These are phyloP conservation scores for Suillus fuscotomentosus DNA, from an alignment of 768 basidiomycete species.

Conservation along the genomic window DNA sequence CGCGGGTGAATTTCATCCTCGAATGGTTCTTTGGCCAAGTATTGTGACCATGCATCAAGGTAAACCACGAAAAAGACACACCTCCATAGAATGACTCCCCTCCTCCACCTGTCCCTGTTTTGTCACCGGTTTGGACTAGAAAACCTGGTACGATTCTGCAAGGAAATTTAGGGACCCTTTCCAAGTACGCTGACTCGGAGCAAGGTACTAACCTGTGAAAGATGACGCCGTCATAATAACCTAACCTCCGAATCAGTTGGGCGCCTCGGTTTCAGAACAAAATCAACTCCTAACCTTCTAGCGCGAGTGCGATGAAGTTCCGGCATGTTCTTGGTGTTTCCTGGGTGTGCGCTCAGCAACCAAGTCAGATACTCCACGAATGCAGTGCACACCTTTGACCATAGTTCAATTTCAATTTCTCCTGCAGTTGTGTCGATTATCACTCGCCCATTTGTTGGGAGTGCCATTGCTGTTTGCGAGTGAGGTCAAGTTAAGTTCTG, in stretches of 20 bases:
- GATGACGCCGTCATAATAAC: conserved; percentile 94
- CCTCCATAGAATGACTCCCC: conserved; percentile 97
- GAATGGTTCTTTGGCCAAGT: conserved; percentile 65
- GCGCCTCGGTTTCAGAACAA: neutral
- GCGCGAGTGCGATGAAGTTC: conserved; percentile 83
- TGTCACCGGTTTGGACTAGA: conserved; percentile 93
- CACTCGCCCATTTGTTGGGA: conserved; percentile 84
- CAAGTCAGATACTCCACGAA: neutral
- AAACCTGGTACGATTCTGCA: conserved; percentile 84
- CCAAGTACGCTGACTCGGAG: neutral
- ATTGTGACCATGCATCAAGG: neutral
- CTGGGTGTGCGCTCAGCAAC: conserved; percentile 30
- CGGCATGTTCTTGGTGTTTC: conserved; percentile 95
- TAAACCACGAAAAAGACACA: conserved; percentile 18
- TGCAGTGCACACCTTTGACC: conserved; percentile 65
- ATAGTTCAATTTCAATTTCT: conserved; percentile 86
- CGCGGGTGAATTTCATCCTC: conserved; percentile 95
- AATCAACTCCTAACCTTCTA: conserved; percentile 71
- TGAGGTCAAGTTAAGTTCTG: neutral
- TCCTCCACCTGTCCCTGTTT: conserved; percentile 84
- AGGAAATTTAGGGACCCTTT: neutral
- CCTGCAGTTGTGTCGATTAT: conserved; percentile 88
- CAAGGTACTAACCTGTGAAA: conserved; percentile 76
- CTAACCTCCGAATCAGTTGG: conserved; percentile 35
- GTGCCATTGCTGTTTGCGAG: conserved; percentile 50